These are phyloP conservation scores for Tranzscheliella williamsii DNA, from an alignment of 1,284 basidiomycete genomes.

Conservation along the genomic window DNA sequence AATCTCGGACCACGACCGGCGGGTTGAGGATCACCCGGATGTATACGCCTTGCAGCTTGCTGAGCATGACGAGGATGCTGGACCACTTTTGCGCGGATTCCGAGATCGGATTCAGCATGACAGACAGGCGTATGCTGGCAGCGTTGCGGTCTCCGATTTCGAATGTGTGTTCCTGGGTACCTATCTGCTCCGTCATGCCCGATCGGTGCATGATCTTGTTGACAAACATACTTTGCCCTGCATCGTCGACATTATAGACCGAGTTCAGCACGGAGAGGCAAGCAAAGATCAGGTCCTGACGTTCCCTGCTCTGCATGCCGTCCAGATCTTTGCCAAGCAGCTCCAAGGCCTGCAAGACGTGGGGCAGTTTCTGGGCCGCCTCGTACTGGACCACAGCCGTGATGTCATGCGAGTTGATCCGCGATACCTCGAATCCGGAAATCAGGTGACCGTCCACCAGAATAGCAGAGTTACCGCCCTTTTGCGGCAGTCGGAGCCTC, in stretches of 20 bases:
- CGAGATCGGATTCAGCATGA: slow-evolving; percentile 82
- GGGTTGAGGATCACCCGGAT: slow-evolving; percentile 52
- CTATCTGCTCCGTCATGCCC: slow-evolving; percentile 18
- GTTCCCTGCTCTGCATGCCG: slow-evolving; percentile 1
- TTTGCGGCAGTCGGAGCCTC: background rate
- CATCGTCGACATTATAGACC: slow-evolving; percentile 16
- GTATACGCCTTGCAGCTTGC: slow-evolving; percentile 34
- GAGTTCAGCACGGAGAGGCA: slow-evolving; percentile 27
- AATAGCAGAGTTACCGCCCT: slow-evolving; percentile 2
- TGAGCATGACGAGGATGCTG: slow-evolving; percentile 63
- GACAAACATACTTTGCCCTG: slow-evolving; percentile 16
- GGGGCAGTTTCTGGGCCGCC: slow-evolving; percentile 26
- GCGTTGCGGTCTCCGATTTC: slow-evolving; percentile 70
- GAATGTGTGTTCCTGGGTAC: slow-evolving; percentile 58
- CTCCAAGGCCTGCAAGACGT: slow-evolving; percentile 15
- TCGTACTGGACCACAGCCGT: slow-evolving; percentile 35
- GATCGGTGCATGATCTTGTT: slow-evolving; percentile 13
- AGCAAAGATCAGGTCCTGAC: slow-evolving; percentile 36
- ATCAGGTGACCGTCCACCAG: slow-evolving; percentile 39
- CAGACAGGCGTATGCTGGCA: slow-evolving; percentile 74
- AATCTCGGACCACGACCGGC: slow-evolving; percentile 64
- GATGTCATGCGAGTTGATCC: slow-evolving; percentile 26
- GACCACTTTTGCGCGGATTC: slow-evolving; percentile 84
- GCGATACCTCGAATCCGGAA: slow-evolving; percentile 1
- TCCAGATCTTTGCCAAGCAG: slow-evolving; percentile 11